Conservation (phyloP, 2,329 filamentous ascomycete species). For the Leptosphaerulina australis region DNA sequence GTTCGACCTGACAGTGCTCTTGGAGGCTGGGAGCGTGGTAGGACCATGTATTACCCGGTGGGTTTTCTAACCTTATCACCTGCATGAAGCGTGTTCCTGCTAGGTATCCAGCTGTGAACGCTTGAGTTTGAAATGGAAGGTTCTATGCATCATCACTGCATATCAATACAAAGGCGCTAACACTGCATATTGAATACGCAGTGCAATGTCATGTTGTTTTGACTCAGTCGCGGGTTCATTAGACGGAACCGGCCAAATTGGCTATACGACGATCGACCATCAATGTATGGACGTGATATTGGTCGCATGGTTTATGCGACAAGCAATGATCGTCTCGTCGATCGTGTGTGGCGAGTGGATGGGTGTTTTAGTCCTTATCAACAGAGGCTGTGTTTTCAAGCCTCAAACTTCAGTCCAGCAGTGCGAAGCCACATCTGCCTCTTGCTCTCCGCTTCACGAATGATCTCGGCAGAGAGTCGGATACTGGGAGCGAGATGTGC, state of each 20-base stretch:
- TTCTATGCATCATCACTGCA: conserved; percentile 8
- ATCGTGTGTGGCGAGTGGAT: neutral
- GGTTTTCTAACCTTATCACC: neutral
- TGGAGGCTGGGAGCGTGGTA: neutral
- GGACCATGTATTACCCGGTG: conserved; percentile 11
- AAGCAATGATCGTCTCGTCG: neutral
- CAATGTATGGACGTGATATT: neutral
- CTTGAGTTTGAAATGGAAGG: neutral
- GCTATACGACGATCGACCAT: neutral
- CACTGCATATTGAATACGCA: neutral
- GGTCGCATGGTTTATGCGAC: neutral
- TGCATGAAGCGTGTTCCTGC: neutral
- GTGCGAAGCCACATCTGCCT: conserved; percentile 64
- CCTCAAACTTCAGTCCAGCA: conserved; percentile 47
- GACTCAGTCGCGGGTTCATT: too few species aligned
- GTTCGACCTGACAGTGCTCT: neutral
- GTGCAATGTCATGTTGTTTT: neutral
- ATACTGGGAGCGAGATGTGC: conserved; percentile 77
- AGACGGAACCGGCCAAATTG: neutral
- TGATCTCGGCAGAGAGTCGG: conserved; percentile 76
- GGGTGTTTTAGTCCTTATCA: neutral
- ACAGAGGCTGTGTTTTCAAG: conserved; percentile 30
- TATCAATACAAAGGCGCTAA: neutral
- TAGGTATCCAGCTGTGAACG: neutral
- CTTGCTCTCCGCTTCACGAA: conserved; percentile 75